These are phyloP conservation scores for Cyberlindnera meyerae DNA, from an alignment of 805 yeast genomes.

Conservation along the genomic window DNA sequence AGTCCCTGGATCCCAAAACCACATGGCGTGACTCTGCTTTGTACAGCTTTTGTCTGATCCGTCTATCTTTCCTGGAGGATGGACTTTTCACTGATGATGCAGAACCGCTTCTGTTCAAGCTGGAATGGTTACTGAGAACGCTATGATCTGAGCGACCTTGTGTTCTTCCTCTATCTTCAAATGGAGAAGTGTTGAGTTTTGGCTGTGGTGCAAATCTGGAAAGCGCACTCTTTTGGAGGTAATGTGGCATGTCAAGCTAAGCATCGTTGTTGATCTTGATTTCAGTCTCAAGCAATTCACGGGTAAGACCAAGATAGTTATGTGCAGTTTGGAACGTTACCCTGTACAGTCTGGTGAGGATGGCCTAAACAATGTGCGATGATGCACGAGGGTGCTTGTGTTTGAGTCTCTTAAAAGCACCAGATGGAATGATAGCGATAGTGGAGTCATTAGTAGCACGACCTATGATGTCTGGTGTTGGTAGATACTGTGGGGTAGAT, in stretches of 20 bases:
- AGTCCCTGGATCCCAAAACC: constrained; percentile 46
- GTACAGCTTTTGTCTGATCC: constrained; percentile 8
- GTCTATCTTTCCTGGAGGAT: constrained; percentile 14
- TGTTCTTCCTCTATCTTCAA: constrained; percentile 15
- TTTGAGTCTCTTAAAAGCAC: constrained; percentile 70
- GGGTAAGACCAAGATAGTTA: constrained; percentile 76
- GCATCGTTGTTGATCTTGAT: constrained; percentile 50
- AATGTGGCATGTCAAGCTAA: constrained; percentile 52
- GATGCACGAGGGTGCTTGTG: constrained; percentile 80
- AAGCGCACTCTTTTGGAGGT: constrained; percentile 54
- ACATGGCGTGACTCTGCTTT: constrained; percentile 40
- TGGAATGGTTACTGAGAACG: background rate
- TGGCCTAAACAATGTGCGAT: constrained; percentile 91
- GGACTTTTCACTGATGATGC: constrained; percentile 10
- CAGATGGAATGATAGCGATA: constrained; percentile 85
- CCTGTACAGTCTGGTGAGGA: constrained; percentile 76
- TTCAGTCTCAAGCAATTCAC: constrained; percentile 77
- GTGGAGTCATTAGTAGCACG: constrained; percentile 74
- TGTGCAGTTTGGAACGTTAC: constrained; percentile 92
- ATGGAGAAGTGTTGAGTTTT: constrained; percentile 29
- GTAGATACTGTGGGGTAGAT: background rate
- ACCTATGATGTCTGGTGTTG: constrained; percentile 47
- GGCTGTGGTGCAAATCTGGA: no score
- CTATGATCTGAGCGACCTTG: background rate
- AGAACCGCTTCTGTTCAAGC: constrained; percentile 7